Percentiles rank a stretch among this genome's conserved stretches.
Evolutionary conservation across 345 rosid genomes (phyloP).

Genomic region (Psidium guajava): DNA sequence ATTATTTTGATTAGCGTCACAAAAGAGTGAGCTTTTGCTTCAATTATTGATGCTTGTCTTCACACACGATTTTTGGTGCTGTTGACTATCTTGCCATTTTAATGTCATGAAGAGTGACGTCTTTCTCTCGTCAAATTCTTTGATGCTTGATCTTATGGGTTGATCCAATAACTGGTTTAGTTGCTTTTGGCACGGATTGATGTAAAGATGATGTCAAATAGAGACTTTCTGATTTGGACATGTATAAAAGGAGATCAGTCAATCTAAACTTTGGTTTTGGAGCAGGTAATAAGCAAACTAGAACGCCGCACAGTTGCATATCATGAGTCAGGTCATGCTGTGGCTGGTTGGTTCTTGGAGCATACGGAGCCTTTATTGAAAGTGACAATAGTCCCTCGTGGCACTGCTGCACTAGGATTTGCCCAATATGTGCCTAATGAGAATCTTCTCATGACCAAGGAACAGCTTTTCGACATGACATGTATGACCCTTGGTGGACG

Average conservation of each 20-base stretch:
- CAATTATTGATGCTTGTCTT: not conserved
- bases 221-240: not conserved
- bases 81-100: not conserved
- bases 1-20: not conserved
- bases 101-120: not conserved
- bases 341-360: constrained; percentile 91
- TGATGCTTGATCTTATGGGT: not conserved
- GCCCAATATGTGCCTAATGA: constrained; percentile 96
- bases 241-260: not conserved
- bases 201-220: not conserved
- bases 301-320: constrained; percentile 90
- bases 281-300: constrained; percentile 81
- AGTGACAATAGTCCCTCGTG: constrained; percentile 96
- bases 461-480: constrained; percentile 89
- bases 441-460: constrained; percentile 91
- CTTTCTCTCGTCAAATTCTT: not conserved
- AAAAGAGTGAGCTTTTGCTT: not conserved
- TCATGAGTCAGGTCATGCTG: constrained; percentile 97
- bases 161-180: not conserved
- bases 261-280: not conserved
- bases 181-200: not conserved
- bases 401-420: constrained; percentile 93
- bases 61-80: not conserved
- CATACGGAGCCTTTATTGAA: constrained; percentile 95
- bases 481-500: constrained; percentile 99